These are phyloP conservation scores for Tillandsia leiboldiana DNA, from an alignment of 176 grass and related monocot genomes.

Conservation along the genomic window DNA sequence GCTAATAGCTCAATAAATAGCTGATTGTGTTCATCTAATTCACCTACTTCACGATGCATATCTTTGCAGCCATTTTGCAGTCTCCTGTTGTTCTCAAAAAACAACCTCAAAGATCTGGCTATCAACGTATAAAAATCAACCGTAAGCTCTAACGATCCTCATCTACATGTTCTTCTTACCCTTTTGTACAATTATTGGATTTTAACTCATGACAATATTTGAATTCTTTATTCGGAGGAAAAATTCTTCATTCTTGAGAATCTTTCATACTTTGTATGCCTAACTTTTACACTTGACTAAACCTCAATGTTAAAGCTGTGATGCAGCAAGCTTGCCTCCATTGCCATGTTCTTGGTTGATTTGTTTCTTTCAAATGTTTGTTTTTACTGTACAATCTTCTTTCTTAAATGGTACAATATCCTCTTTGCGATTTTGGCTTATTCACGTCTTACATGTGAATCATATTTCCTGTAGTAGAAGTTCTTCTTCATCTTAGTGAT, in stretches of 20 bases:
- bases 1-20: not conserved
- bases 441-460: too few species aligned
- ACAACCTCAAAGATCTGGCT: slow-evolving; percentile 51
- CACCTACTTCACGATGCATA: slow-evolving; percentile 2
- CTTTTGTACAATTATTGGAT: not conserved
- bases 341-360: too few species aligned
- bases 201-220: not conserved
- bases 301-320: too few species aligned
- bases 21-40: not conserved
- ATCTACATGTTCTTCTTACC: not conserved
- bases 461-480: too few species aligned
- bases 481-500: too few species aligned
- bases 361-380: too few species aligned
- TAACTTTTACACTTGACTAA: too few species aligned
- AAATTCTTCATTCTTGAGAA: not conserved
- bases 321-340: too few species aligned
- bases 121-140: slow-evolving; percentile 63
- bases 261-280: too few species aligned
- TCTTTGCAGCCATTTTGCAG: slow-evolving; percentile 63
- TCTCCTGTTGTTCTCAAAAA: slow-evolving; percentile 40
- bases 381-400: too few species aligned
- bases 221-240: not conserved
- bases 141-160: slow-evolving; percentile 42
- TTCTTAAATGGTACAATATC: too few species aligned
- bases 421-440: too few species aligned